These are phyloP conservation scores for Penicillium cataractarum DNA, from an alignment of 495 filamentous ascomycete species.

Conservation along the genomic window DNA sequence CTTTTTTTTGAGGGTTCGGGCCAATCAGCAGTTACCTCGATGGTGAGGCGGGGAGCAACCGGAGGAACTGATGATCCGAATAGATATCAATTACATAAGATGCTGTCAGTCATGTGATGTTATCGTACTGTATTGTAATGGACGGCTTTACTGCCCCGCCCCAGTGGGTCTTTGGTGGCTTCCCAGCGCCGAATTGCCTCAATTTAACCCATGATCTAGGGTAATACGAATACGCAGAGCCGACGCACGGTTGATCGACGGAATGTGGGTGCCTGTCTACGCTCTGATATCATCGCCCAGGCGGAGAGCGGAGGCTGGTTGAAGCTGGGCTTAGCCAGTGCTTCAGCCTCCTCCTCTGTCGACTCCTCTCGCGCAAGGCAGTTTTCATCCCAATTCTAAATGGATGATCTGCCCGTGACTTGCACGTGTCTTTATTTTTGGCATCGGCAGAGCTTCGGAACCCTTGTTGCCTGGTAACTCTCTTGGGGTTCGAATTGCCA, in stretches of 20 bases:
- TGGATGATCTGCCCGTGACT: slow-evolving; percentile 1
- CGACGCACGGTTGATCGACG: neutral
- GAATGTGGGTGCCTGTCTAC: slow-evolving; percentile 6
- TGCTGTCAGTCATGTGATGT: neutral
- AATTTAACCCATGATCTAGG: too few relatives aligned
- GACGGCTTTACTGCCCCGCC: neutral
- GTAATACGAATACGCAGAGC: neutral
- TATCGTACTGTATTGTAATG: neutral
- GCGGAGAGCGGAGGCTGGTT: slow-evolving; percentile 4
- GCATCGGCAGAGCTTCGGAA: neutral
- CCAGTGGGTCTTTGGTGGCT: neutral
- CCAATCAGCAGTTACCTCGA: neutral
- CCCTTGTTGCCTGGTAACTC: neutral
- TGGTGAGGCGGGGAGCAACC: neutral
- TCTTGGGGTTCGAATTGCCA: neutral
- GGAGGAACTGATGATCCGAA: neutral
- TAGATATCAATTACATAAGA: neutral
- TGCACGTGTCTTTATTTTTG: neutral
- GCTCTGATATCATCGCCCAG: neutral
- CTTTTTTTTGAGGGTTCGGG: neutral
- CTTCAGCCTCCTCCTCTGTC: neutral
- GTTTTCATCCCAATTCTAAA: neutral
- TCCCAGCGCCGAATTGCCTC: too few relatives aligned
- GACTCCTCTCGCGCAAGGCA: neutral
- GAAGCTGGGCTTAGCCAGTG: neutral